A percentile compares a stretch with the other conserved stretches of the same genome.
Evolutionary conservation across 305 asterid genomes (phyloP).

Genomic region (Ruellia speciosa): DNA sequence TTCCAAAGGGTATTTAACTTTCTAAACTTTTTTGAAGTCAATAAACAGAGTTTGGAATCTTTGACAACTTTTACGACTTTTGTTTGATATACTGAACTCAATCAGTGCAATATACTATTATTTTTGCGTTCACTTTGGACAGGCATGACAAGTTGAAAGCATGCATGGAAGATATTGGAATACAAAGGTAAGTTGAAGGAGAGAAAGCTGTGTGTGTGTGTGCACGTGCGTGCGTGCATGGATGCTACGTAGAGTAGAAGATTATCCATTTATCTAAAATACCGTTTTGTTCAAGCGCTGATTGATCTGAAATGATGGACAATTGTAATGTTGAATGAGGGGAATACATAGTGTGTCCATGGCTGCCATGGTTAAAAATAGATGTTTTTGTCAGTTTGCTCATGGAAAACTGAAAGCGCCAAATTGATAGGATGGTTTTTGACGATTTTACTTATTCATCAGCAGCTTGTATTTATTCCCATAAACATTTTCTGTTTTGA

Average conservation of each 20-base stretch:
- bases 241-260: not conserved
- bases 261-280: too few relatives aligned
- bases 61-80: slow-evolving; percentile 10
- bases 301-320: slow-evolving; percentile 2
- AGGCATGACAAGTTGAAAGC: slow-evolving; percentile 72
- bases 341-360: slow-evolving; percentile 6
- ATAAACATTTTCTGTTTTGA: slow-evolving; percentile 12
- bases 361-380: slow-evolving; percentile 4
- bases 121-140: slow-evolving; percentile 30
- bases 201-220: too few relatives aligned
- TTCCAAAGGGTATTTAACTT: slow-evolving; percentile 64
- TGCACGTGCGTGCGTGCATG: not conserved
- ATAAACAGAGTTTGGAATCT: slow-evolving; percentile 13
- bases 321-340: slow-evolving; percentile 5
- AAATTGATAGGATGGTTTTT: slow-evolving; percentile 7
- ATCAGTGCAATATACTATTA: slow-evolving; percentile 5
- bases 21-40: slow-evolving; percentile 20
- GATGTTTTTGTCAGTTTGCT: not conserved
- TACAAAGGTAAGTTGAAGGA: slow-evolving; percentile 55
- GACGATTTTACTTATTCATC: slow-evolving; percentile 7
- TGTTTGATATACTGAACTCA: slow-evolving; percentile 20
- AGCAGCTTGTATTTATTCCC: slow-evolving; percentile 14
- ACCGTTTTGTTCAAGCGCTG: slow-evolving; percentile 7
- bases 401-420: slow-evolving; percentile 14
- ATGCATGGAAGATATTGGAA: slow-evolving; percentile 69